A percentile compares a stretch with the other conserved stretches of the same genome.
These are phyloP conservation scores for Dipteronia dyeriana DNA, from an alignment of 345 rosid species.

Conservation along the genomic window DNA sequence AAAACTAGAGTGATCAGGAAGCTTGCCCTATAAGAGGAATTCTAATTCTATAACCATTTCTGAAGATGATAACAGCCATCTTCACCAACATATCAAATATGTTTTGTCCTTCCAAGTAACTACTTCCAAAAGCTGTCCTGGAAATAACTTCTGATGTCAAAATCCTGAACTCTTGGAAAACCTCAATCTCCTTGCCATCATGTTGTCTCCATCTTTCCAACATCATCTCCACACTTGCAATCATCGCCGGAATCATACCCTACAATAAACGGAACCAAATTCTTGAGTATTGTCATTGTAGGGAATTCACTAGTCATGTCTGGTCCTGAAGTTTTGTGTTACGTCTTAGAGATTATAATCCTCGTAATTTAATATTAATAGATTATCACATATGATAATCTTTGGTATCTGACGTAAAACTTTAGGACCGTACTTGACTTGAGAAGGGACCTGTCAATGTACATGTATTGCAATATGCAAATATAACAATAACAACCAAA, in stretches of 20 bases:
- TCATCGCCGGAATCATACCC: constrained; percentile 41
- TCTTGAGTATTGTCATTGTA: not conserved
- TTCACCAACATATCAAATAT: constrained; percentile 39
- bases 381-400: too few relatives aligned
- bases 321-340: too few relatives aligned
- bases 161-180: constrained; percentile 35
- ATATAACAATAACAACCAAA: not conserved
- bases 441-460: too few relatives aligned
- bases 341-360: too few relatives aligned
- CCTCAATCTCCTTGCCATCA: constrained; percentile 43
- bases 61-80: constrained; percentile 17
- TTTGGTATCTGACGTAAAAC: too few relatives aligned
- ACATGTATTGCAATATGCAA: too few relatives aligned
- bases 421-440: too few relatives aligned
- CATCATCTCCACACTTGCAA: constrained; percentile 42
- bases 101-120: constrained; percentile 40
- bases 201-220: constrained; percentile 41
- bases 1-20: not conserved
- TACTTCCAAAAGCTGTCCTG: constrained; percentile 55
- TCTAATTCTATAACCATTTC: constrained; percentile 18
- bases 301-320: too few relatives aligned
- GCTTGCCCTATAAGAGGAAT: constrained; percentile 37
- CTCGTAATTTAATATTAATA: too few relatives aligned
- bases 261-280: constrained; percentile 4
- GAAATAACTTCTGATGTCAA: constrained; percentile 52